phyloP scores from a whole-genome alignment of 306 rosid species.

The Cicer bijugum region DNA sequence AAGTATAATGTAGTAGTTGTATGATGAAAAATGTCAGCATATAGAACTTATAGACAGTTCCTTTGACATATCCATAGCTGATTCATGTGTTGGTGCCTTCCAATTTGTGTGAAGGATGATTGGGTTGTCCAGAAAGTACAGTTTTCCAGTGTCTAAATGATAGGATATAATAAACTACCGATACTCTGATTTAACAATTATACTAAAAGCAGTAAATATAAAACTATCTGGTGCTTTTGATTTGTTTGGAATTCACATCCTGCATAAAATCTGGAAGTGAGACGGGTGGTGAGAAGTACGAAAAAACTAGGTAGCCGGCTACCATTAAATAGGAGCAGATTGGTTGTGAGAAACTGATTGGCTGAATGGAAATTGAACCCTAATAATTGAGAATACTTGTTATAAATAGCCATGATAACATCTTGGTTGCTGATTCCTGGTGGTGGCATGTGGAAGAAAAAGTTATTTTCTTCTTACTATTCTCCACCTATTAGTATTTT shows the following conservation, averaged over 20 bases:
- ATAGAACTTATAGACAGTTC: constrained; percentile 30
- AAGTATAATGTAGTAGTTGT: constrained; percentile 28
- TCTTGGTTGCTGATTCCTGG: constrained; percentile 3
- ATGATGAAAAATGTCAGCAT: constrained; percentile 17
- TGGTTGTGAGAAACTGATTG: background rate
- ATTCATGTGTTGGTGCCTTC: constrained; percentile 28
- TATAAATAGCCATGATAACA: background rate
- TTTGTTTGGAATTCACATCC: constrained; percentile 25
- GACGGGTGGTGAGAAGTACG: background rate
- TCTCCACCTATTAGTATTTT: constrained; percentile 1
- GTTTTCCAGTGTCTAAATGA: constrained; percentile 29
- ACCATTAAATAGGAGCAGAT: constrained; percentile 2
- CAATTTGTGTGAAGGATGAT: constrained; percentile 33
- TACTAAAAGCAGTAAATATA: background rate
- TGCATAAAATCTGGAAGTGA: background rate
- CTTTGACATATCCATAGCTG: constrained; percentile 1
- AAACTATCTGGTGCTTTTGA: constrained; percentile 19
- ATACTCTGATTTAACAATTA: constrained; percentile 16
- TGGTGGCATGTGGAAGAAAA: constrained; percentile 18
- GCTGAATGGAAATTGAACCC: constrained; percentile 65
- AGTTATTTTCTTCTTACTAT: background rate
- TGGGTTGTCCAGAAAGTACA: constrained; percentile 28
- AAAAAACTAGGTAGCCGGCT: constrained; percentile 13
- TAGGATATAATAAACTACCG: constrained; percentile 8
- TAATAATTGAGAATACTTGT: background rate